Percentiles rank a stretch among this genome's conserved stretches.
Evolutionary conservation across 2,329 filamentous ascomycete genomes (phyloP).

Genomic region (Cryphonectria parasitica): DNA sequence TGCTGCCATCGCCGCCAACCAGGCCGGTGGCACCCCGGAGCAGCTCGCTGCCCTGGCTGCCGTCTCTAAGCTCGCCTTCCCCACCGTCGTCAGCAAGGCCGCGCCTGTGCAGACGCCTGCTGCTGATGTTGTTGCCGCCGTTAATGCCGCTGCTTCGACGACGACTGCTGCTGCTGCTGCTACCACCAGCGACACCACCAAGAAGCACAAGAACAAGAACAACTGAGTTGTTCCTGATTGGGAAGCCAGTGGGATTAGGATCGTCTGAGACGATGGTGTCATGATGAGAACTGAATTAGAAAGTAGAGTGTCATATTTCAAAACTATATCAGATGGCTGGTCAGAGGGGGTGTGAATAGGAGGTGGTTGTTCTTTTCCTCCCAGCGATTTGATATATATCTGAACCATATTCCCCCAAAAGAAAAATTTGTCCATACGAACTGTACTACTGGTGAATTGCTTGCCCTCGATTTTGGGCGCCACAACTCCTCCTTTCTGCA

Average conservation of each 20-base stretch:
- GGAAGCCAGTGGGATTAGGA: neutral
- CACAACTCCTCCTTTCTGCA: neutral
- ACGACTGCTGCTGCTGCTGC: neutral
- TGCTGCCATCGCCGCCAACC: slow-evolving; percentile 49
- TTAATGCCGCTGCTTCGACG: neutral
- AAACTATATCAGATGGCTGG: neutral
- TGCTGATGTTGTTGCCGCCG: slow-evolving; percentile 3
- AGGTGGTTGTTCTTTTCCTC: neutral
- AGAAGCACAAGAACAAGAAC: slow-evolving; percentile 5
- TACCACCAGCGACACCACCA: slow-evolving; percentile 1
- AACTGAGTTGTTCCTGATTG: neutral
- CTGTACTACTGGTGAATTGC: neutral
- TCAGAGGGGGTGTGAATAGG: neutral
- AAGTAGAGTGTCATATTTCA: slow-evolving; percentile 1
- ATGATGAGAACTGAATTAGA: neutral
- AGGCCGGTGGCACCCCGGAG: slow-evolving; percentile 43
- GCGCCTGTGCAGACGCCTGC: slow-evolving; percentile 25
- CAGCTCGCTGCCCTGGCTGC: slow-evolving; percentile 23
- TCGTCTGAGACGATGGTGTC: neutral
- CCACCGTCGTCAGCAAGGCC: slow-evolving; percentile 23
- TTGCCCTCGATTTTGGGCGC: neutral
- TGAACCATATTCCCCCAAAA: neutral
- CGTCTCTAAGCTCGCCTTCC: slow-evolving; percentile 6
- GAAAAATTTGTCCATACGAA: neutral
- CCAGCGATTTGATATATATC: slow-evolving; percentile 1